Conservation (phyloP, 306 rosid genomes). For the Vicia villosa region DNA sequence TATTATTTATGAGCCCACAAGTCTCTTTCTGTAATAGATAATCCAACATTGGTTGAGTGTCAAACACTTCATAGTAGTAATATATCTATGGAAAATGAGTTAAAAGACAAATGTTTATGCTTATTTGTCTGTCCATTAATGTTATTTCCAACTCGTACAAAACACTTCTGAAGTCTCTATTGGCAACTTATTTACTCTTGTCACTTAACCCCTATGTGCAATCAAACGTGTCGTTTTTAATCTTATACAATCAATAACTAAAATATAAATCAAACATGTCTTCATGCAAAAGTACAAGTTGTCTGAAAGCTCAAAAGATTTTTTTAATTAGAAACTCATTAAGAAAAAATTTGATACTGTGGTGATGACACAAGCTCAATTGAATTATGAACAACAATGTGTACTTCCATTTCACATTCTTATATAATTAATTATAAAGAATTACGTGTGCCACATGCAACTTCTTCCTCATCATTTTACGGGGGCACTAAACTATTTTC, state of each 20-base stretch:
- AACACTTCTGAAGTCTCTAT: background rate
- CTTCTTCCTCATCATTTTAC: background rate
- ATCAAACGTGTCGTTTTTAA: constrained; percentile 8
- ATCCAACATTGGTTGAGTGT: too few species aligned
- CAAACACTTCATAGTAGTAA: too few species aligned
- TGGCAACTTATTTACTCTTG: background rate
- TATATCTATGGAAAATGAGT: too few species aligned
- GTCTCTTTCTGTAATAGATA: too few species aligned
- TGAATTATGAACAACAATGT: background rate
- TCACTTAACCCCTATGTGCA: background rate
- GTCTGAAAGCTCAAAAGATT: background rate
- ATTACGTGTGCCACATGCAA: background rate
- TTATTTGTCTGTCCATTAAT: background rate
- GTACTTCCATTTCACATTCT: background rate
- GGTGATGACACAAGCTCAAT: background rate
- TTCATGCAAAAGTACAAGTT: constrained; percentile 1
- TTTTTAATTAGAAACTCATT: background rate
- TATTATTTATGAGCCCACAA: too few species aligned
- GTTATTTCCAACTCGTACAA: background rate
- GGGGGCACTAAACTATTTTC: background rate
- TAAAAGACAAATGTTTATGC: background rate
- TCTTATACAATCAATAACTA: background rate
- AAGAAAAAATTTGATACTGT: background rate
- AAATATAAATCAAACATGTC: background rate
- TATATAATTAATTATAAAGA: background rate